These are phyloP conservation scores for Cordyceps cicadae DNA, from an alignment of 2,329 filamentous ascomycete genomes.

Conservation along the genomic window DNA sequence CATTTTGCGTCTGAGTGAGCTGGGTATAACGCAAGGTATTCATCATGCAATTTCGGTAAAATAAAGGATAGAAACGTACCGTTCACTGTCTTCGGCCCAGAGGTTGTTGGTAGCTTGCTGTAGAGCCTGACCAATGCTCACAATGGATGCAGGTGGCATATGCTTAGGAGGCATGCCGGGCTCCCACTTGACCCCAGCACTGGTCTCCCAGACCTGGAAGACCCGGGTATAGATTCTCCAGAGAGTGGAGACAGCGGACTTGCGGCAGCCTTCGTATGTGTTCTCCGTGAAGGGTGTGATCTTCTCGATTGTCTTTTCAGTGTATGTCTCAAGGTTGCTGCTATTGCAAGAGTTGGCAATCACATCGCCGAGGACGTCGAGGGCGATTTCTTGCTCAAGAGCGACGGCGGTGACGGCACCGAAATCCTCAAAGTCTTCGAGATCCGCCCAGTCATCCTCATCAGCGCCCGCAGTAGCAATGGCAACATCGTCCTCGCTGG, in stretches of 20 bases:
- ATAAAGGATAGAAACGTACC: slow-evolving; percentile 55
- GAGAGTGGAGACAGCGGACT: slow-evolving; percentile 81
- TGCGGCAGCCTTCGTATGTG: slow-evolving; percentile 86
- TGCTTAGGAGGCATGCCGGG: slow-evolving; percentile 77
- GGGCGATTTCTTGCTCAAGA: slow-evolving; percentile 93
- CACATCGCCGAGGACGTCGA: slow-evolving; percentile 90
- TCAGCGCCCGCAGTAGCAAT: slow-evolving; percentile 47
- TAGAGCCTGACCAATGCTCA: slow-evolving; percentile 78
- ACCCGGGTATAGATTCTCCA: slow-evolving; percentile 91
- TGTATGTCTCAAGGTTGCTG: slow-evolving; percentile 66
- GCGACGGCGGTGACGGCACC: slow-evolving; percentile 81
- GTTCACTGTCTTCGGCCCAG: slow-evolving; percentile 86
- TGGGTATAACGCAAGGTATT: slow-evolving; percentile 90
- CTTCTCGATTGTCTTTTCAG: slow-evolving; percentile 79
- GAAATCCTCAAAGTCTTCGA: slow-evolving; percentile 77
- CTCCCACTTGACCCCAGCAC: slow-evolving; percentile 71
- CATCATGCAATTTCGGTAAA: slow-evolving; percentile 55
- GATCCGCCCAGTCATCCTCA: slow-evolving; percentile 61
- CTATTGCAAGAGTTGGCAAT: slow-evolving; percentile 76
- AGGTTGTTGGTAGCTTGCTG: slow-evolving; percentile 74
- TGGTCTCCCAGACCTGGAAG: slow-evolving; percentile 76
- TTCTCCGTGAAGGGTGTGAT: slow-evolving; percentile 78
- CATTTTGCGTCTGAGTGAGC: slow-evolving; percentile 96
- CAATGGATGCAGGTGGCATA: slow-evolving; percentile 68
- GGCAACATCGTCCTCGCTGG: slow-evolving; percentile 47